Evolutionary conservation across 345 rosid species (phyloP).

Genomic region (Brassica carinata): DNA sequence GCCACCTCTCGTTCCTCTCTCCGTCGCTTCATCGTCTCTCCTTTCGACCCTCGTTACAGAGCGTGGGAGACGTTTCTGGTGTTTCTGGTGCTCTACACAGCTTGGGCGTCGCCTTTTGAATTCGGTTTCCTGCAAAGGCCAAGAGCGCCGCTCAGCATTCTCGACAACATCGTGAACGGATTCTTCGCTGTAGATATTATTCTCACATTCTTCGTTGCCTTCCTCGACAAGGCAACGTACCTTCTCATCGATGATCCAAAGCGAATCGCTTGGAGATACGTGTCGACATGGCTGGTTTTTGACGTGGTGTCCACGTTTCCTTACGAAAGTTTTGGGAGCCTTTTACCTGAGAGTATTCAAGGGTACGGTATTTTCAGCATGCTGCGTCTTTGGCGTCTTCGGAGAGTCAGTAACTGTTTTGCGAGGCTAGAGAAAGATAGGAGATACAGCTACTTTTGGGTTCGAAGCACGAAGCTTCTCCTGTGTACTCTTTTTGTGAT

Average conservation of each 20-base stretch:
- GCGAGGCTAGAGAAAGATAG: slow-evolving; percentile 84
- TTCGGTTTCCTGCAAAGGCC: slow-evolving; percentile 69
- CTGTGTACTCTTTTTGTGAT: slow-evolving; percentile 74
- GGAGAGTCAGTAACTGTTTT: slow-evolving; percentile 66
- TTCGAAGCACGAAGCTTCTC: slow-evolving; percentile 68
- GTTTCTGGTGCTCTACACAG: slow-evolving; percentile 76
- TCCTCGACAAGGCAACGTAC: slow-evolving; percentile 63
- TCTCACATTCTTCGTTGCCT: slow-evolving; percentile 84
- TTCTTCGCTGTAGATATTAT: slow-evolving; percentile 72
- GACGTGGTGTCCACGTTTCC: slow-evolving; percentile 80
- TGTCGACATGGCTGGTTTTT: slow-evolving; percentile 54
- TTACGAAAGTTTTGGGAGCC: slow-evolving; percentile 50
- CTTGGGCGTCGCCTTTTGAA: slow-evolving; percentile 92
- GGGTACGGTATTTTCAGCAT: slow-evolving; percentile 70
- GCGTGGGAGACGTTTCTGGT: slow-evolving; percentile 72
- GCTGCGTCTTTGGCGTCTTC: slow-evolving; percentile 96
- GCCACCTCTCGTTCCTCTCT: slow-evolving; percentile 48
- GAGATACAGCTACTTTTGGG: slow-evolving; percentile 67
- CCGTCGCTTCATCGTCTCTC: slow-evolving; percentile 62
- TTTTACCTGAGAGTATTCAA: slow-evolving; percentile 50
- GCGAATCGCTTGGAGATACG: slow-evolving; percentile 65
- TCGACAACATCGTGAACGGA: slow-evolving; percentile 67
- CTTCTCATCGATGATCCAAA: slow-evolving; percentile 63
- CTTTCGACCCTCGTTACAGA: slow-evolving; percentile 65
- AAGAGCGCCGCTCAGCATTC: slow-evolving; percentile 43